phyloP scores from a whole-genome alignment of 768 basidiomycete species.

The Xerocomellus amylosporus region DNA sequence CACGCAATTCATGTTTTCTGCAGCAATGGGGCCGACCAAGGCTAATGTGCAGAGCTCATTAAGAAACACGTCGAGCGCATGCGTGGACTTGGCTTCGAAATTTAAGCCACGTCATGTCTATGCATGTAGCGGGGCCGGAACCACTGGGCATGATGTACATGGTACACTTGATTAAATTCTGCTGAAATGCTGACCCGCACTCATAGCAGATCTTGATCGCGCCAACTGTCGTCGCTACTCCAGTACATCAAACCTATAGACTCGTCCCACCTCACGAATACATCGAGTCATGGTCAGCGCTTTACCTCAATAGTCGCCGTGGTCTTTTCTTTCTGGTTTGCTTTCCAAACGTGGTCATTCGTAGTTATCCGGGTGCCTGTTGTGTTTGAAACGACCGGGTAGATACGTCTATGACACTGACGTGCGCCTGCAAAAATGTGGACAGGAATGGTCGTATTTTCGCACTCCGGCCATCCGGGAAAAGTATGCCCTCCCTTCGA shows the following conservation, averaged over 20 bases:
- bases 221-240: background rate
- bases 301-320: background rate
- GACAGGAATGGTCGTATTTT: no score
- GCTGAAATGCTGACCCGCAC: background rate
- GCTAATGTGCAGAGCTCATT: constrained; percentile 79
- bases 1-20: constrained; percentile 92
- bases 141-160: background rate
- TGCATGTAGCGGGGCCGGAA: background rate
- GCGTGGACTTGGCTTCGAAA: constrained; percentile 85
- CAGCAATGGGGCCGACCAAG: constrained; percentile 60
- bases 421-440: no score
- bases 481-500: no score
- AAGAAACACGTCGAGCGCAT: constrained; percentile 87
- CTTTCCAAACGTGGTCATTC: no score
- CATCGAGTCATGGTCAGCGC: background rate
- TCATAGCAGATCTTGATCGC: background rate
- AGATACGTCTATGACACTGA: no score
- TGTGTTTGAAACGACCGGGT: background rate
- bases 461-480: no score
- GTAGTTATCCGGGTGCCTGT: background rate
- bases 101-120: constrained; percentile 37
- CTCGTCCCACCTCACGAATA: constrained; percentile 6
- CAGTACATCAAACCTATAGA: background rate
- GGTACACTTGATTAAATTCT: background rate
- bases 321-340: background rate